phyloP scores from a whole-genome alignment of 371 early-diverging fungal genomes.

The Fennellomyces sp. region DNA sequence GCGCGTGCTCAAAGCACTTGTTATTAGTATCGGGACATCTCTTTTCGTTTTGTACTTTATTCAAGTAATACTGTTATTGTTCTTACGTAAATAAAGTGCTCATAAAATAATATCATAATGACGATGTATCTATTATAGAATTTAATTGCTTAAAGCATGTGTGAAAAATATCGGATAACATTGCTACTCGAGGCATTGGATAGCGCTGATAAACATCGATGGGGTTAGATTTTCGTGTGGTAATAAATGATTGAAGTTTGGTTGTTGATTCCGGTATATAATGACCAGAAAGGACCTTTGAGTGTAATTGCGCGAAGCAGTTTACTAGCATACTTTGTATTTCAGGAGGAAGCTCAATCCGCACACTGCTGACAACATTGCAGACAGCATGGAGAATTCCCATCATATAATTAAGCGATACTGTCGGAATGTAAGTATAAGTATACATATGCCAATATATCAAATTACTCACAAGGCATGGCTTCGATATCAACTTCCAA shows the following conservation, averaged over 20 bases:
- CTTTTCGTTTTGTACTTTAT: too few species aligned
- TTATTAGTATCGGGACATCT: too few species aligned
- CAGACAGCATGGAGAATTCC: not conserved
- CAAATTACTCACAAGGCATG: not conserved
- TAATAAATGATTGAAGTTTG: not conserved
- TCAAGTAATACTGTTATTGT: too few species aligned
- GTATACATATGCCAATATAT: not conserved
- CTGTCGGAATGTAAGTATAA: not conserved
- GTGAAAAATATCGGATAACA: not conserved
- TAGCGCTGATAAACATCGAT: not conserved
- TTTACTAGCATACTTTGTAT: not conserved
- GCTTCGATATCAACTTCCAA: not conserved
- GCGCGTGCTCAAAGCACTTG: too few species aligned
- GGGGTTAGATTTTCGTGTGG: not conserved
- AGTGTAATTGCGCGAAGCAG: not conserved
- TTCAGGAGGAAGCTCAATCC: not conserved
- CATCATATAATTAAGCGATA: not conserved
- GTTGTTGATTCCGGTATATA: not conserved
- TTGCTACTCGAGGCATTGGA: slow-evolving; percentile 1
- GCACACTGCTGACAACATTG: not conserved
- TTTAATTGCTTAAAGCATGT: not conserved
- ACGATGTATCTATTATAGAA: too few species aligned
- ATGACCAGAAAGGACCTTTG: not conserved
- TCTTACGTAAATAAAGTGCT: too few species aligned
- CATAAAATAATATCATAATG: too few species aligned